Percentiles rank a stretch among this genome's conserved stretches.
Evolutionary conservation across 1,284 basidiomycete species (phyloP).

Genomic region (Cryptococcus sp.): DNA sequence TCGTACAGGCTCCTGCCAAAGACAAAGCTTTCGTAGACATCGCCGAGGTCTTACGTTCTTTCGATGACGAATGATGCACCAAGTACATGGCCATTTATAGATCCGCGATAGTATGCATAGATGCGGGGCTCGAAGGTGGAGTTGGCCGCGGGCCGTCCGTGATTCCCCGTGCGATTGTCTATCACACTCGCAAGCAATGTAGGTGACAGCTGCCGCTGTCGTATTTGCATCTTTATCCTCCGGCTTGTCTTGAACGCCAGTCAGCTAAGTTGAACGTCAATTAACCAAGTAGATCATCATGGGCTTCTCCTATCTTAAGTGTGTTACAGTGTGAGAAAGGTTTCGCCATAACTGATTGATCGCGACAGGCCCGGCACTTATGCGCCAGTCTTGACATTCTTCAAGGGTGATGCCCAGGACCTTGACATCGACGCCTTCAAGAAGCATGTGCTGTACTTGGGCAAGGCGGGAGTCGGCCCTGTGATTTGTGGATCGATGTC

Average conservation of each 20-base stretch:
- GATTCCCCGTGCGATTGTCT: no score
- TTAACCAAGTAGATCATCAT: not conserved
- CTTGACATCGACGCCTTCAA: slow-evolving; percentile 7
- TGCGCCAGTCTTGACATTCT: not conserved
- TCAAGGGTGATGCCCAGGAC: not conserved
- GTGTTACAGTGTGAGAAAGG: not conserved
- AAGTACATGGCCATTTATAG: no score
- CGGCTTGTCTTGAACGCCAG: no score
- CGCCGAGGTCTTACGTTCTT: not conserved
- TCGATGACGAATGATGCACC: not conserved
- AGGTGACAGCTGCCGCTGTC: no score
- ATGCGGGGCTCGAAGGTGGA: no score
- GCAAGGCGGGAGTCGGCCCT: slow-evolving; percentile 3
- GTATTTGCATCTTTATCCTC: no score
- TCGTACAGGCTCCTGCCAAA: not conserved
- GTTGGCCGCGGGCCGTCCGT: no score
- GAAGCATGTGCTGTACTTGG: slow-evolving; percentile 6
- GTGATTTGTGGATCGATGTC: slow-evolving; percentile 8
- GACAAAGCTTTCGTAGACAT: not conserved
- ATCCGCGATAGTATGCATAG: no score
- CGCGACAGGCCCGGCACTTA: not conserved
- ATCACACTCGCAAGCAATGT: no score
- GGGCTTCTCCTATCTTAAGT: not conserved
- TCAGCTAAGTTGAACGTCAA: no score
- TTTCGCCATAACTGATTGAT: not conserved